Evolutionary conservation across 2,329 filamentous ascomycete species (phyloP).

Genomic region (Ophiocordyceps camponoti-rufipedis): DNA sequence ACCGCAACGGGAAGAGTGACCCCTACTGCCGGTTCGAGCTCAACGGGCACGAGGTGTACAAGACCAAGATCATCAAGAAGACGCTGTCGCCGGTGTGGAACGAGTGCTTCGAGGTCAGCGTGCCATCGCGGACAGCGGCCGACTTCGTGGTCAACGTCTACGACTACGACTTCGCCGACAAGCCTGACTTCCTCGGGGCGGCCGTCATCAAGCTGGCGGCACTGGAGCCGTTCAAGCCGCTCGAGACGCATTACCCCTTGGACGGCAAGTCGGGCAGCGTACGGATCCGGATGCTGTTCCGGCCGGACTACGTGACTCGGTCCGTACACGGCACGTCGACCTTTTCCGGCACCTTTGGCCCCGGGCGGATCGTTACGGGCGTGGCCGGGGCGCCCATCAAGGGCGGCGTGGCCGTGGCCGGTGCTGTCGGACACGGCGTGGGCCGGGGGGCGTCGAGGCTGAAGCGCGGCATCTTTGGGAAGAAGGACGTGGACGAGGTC

Average conservation of each 20-base stretch:
- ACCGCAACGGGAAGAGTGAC: conserved; percentile 92
- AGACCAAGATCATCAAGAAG: conserved; percentile 94
- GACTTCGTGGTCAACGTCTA: conserved; percentile 71
- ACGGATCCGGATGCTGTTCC: conserved; percentile 74
- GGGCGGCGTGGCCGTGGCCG: conserved; percentile 62
- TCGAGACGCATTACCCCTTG: conserved; percentile 56
- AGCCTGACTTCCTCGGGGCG: conserved; percentile 75
- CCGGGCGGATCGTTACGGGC: conserved; percentile 71
- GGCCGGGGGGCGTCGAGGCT: conserved; percentile 84
- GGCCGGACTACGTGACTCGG: conserved; percentile 76
- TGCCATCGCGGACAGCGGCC: conserved; percentile 71
- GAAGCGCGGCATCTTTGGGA: conserved; percentile 63
- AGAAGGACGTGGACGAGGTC: conserved; percentile 39
- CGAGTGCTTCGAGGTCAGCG: conserved; percentile 72
- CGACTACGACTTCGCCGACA: conserved; percentile 95
- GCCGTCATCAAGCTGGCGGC: conserved; percentile 57
- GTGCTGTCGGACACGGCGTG: conserved; percentile 57
- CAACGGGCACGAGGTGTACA: conserved; percentile 78
- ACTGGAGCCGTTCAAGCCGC: conserved; percentile 69
- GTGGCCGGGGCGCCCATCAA: conserved; percentile 84
- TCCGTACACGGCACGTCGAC: conserved; percentile 80
- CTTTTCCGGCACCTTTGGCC: conserved; percentile 80
- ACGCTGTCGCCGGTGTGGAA: conserved; percentile 91
- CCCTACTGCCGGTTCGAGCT: conserved; percentile 91
- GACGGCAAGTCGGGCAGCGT: conserved; percentile 82